phyloP scores from a whole-genome alignment of 257 asterid genomes.

The Fraxinus pennsylvanica region DNA sequence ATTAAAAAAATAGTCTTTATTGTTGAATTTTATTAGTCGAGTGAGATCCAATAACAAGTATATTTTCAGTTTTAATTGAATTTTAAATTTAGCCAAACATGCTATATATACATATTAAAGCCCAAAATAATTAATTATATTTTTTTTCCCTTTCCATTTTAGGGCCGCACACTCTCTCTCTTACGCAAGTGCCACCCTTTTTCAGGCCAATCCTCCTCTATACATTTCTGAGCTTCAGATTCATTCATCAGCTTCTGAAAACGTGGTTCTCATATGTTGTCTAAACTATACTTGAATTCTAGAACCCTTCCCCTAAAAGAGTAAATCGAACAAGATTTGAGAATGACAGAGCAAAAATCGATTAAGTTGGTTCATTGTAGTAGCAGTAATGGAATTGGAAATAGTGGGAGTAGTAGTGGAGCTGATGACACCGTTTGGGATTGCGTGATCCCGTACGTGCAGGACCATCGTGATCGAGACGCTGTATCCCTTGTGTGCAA shows the following conservation, averaged over 20 bases:
- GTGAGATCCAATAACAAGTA: too few species aligned
- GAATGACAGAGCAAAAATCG: slow-evolving; percentile 20
- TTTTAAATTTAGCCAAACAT: too few species aligned
- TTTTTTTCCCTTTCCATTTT: background rate
- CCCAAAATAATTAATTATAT: too few species aligned
- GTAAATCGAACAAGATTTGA: background rate
- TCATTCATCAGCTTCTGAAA: background rate
- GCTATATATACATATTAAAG: too few species aligned
- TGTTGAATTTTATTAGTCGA: too few species aligned
- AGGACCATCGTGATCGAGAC: slow-evolving; percentile 58
- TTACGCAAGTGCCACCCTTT: background rate
- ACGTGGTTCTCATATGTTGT: background rate
- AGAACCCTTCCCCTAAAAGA: background rate
- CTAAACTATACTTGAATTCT: background rate
- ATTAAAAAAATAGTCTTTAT: too few species aligned
- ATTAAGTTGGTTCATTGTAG: background rate
- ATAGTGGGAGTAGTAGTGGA: slow-evolving; percentile 14
- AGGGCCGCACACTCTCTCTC: background rate
- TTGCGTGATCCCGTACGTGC: slow-evolving; percentile 61
- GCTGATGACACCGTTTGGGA: slow-evolving; percentile 57
- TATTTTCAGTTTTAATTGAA: too few species aligned
- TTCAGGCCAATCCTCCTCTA: background rate
- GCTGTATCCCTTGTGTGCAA: slow-evolving; percentile 61
- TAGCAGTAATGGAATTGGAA: background rate
- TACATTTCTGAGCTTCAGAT: background rate